Evolutionary conservation across 768 basidiomycete species (phyloP), one percentile per base, ranked within the genome.

Genomic region (Termitomyces sp.): DNA sequence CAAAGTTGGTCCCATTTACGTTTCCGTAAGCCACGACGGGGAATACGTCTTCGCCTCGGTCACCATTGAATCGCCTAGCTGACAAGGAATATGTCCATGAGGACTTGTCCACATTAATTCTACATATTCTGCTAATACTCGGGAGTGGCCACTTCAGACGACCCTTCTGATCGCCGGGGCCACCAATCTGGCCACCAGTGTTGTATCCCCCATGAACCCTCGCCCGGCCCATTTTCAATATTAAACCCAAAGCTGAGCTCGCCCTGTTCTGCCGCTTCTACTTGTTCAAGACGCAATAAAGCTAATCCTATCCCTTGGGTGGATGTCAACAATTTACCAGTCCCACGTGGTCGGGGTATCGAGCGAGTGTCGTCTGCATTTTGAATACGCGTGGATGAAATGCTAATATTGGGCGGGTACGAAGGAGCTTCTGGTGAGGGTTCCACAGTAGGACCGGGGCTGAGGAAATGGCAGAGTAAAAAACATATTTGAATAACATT

Each of bases 21-120:
- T 83, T 23, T 91, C 88, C 41, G 81, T 89, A 40, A 91, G 88
- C 61, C 92, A 94, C 59, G 92, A 94, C 60, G 88, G 86, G 11
- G 87, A 89, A 39, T 88, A 91, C 64, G 76, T 90, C 13, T 74
- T 85, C 52, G 78, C 88, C 13, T 80, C 81, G 16, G 89, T 94
- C 25, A 56, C 88, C 23, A 78, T 82, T 31, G 86, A 91, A 70
- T 67, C 46, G 46, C 50, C 48, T n/a, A 15, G 31, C 40, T 59
- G 39, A 59, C 35, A 45, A 35, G 42, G 45, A 22, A 38, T 10
- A 15, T 36, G n/a, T n/a, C n/a, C n/a, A n/a, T 9, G 27, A 20
- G 25, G 13, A 16, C 36, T 40, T 38, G 20, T 41, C 39, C 20
- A 23, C 41, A 22, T 7, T 32, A 18, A 23, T 23, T 23, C 27